Evolutionary conservation across 2,329 filamentous ascomycete genomes (phyloP), one percentile per base, ranked within the genome.

Genomic region (Cucurbitaria berberidis): DNA sequence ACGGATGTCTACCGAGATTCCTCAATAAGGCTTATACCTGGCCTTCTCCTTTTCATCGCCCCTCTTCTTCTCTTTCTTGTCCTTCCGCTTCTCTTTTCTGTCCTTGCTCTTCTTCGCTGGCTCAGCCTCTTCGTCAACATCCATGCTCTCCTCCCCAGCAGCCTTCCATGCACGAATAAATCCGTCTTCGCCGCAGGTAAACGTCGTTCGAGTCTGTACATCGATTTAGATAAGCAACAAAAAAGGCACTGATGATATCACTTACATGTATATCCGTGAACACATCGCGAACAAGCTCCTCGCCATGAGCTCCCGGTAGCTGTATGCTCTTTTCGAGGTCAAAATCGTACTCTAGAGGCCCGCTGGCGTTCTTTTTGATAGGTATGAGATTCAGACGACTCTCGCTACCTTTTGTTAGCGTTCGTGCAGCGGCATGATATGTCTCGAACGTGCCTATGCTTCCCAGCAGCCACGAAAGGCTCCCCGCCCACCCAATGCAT

Each of bases 401-500:
- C 19, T 64, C 59, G 30, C 73, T 75, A 36, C 29, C 0, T 11
- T 8, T 3, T 6, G 24, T 64, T n/a, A 59, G 51, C 18, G 5
- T 39, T 26, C 16, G 16, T 8, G 15, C 9, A 18, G 5, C n/a
- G 5, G 1, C 3, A 46, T 13, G 19, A 35, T 5, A 35, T 9
- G 7, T 30, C 27, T 30, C 27, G 26, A 10, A 79, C 82, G 72
- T 77, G 88, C 86, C 88, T 87, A 64, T 89, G 87, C 32, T 82
- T 80, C n/a, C 88, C 88, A 1, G 82, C 83, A 2, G 86, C 88
- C 34, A 90, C 75, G 13, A 87, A 81, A 5, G 84, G 84, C 0
- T 85, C 84, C 3, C 82, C 82, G 34, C 85, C 84, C 21, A 81
- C 71, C 75, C 89, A 81, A 39, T 84, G 74, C 34, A 93, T 80